Percentiles rank a stretch among this genome's conserved stretches.
phyloP scores from a whole-genome alignment of 2,329 filamentous ascomycete genomes.

The Ophiostoma triangulosporum region DNA sequence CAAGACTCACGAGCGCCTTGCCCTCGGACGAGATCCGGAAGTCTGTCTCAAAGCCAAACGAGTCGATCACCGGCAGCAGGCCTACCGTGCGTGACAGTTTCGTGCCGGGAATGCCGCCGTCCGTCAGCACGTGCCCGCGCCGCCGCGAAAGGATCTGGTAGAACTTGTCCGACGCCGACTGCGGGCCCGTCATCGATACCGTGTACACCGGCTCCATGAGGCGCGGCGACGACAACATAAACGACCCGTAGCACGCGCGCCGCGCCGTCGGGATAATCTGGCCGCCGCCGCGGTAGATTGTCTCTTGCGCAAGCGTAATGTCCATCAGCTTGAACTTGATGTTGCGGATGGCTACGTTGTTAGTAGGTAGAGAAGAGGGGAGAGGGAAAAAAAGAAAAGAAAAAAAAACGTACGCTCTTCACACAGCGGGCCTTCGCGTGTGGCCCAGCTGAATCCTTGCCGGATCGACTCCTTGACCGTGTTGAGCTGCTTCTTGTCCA shows the following conservation, averaged over 20 bases:
- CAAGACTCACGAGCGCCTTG: conserved; percentile 75
- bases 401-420: conserved; percentile 71
- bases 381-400: conserved; percentile 7
- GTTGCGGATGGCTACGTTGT: conserved; percentile 69
- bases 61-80: conserved; percentile 89
- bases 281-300: conserved; percentile 90
- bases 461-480: conserved; percentile 84
- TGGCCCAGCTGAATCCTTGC: conserved; percentile 94
- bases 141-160: conserved; percentile 86
- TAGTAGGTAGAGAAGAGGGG: conserved; percentile 13
- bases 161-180: conserved; percentile 73
- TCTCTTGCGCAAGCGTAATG: conserved; percentile 70
- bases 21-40: conserved; percentile 92
- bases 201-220: conserved; percentile 95
- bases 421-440: conserved; percentile 86
- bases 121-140: conserved; percentile 84
- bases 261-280: conserved; percentile 94
- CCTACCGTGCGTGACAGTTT: conserved; percentile 86
- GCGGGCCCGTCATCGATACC: conserved; percentile 83
- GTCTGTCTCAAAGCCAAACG: conserved; percentile 96
- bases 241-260: conserved; percentile 86
- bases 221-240: conserved; percentile 90
- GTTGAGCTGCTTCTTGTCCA: conserved; percentile 81
- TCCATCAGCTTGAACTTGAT: conserved; percentile 96
- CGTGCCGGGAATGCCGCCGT: conserved; percentile 86